These are phyloP conservation scores for Annulohypoxylon moriforme DNA, from an alignment of 495 filamentous ascomycete genomes.

Conservation along the genomic window DNA sequence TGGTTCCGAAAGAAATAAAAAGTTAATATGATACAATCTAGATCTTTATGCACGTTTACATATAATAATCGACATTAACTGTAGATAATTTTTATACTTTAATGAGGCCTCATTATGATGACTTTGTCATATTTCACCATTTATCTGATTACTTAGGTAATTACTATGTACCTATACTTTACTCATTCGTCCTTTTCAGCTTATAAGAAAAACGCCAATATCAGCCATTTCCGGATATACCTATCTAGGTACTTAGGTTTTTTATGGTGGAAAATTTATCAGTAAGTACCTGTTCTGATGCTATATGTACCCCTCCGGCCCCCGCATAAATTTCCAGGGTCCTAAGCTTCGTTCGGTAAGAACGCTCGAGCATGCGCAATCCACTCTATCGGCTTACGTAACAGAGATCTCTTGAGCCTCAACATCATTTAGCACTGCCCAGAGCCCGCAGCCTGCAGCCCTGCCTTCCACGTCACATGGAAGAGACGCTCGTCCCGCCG, in stretches of 20 bases:
- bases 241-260: neutral
- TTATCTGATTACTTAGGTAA: too few species aligned
- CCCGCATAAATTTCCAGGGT: conserved; percentile 21
- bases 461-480: conserved; percentile 23
- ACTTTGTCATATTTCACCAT: too few species aligned
- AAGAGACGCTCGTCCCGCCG: neutral
- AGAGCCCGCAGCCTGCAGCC: conserved; percentile 2
- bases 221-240: neutral
- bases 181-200: too few species aligned
- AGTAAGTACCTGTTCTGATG: neutral
- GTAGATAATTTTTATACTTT: neutral
- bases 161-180: too few species aligned
- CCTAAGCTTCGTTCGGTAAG: conserved; percentile 28
- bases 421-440: conserved; percentile 15
- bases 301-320: conserved; percentile 17
- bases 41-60: neutral
- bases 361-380: neutral
- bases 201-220: too few species aligned
- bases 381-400: conserved; percentile 33
- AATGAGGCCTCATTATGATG: neutral
- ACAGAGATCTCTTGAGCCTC: conserved; percentile 37
- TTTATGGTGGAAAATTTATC: neutral
- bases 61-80: neutral
- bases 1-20: conserved; percentile 3
- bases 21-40: neutral